These are phyloP conservation scores for Botrytis aclada DNA, from an alignment of 2,329 filamentous ascomycete species.

Conservation along the genomic window DNA sequence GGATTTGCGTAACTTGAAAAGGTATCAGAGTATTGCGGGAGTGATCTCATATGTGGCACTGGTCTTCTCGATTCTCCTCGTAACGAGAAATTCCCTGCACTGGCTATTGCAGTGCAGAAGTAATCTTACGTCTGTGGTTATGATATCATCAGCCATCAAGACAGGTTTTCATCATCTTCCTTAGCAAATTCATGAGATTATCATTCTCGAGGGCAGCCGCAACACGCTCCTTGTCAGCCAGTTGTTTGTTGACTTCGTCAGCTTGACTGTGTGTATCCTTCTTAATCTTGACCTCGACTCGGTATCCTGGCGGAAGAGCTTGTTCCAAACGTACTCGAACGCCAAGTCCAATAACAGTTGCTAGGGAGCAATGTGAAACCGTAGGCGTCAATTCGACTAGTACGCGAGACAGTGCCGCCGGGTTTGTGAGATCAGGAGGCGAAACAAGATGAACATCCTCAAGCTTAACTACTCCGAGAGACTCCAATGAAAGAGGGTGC, in stretches of 20 bases:
- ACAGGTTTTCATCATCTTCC: constrained; percentile 91
- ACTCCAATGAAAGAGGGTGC: constrained; percentile 89
- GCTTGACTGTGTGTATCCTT: constrained; percentile 94
- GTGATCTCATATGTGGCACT: background rate
- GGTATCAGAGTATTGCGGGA: background rate
- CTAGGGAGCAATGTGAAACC: constrained; percentile 93
- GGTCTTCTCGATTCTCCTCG: background rate
- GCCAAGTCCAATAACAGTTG: constrained; percentile 92
- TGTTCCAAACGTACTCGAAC: constrained; percentile 90
- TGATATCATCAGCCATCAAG: constrained; percentile 19
- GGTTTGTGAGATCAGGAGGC: constrained; percentile 53
- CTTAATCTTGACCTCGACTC: constrained; percentile 90
- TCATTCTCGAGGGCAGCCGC: constrained; percentile 93
- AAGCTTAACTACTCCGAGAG: constrained; percentile 93
- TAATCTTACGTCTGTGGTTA: background rate
- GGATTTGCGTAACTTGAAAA: background rate
- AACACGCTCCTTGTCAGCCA: constrained; percentile 94
- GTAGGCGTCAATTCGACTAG: constrained; percentile 91
- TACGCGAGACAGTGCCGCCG: constrained; percentile 65
- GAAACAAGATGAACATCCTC: constrained; percentile 81
- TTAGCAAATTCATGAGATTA: constrained; percentile 79
- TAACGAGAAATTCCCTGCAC: background rate
- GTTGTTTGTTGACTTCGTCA: constrained; percentile 94
- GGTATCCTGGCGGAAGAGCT: constrained; percentile 84
- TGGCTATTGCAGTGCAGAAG: background rate